A percentile compares a stretch with the other conserved stretches of the same genome.
phyloP scores from a whole-genome alignment of 2,329 filamentous ascomycete species.

The Neofusicoccum sp. region DNA sequence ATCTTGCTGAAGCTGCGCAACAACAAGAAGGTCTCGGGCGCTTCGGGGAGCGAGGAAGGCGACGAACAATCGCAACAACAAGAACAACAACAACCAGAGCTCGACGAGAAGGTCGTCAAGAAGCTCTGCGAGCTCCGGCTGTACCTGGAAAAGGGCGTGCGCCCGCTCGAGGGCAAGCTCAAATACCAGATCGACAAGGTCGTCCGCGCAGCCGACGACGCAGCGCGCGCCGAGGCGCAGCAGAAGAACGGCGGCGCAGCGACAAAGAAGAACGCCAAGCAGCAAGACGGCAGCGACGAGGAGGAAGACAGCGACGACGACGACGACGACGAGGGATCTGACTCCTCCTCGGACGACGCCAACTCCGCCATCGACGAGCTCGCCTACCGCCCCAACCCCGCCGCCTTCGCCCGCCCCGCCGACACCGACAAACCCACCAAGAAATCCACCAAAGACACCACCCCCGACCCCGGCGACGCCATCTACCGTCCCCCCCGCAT shows the following conservation, averaged over 20 bases:
- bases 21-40: slow-evolving; percentile 27
- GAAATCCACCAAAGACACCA: slow-evolving; percentile 30
- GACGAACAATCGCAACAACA: slow-evolving; percentile 26
- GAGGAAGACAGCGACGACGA: slow-evolving; percentile 33
- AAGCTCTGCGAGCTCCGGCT: slow-evolving; percentile 90
- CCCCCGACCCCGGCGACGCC: slow-evolving; percentile 52
- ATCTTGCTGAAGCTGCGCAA: slow-evolving; percentile 77
- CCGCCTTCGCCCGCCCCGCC: slow-evolving; percentile 39
- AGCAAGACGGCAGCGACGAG: slow-evolving; percentile 36
- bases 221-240: slow-evolving; percentile 47
- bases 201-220: slow-evolving; percentile 78
- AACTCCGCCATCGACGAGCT: slow-evolving; percentile 54
- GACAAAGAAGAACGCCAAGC: slow-evolving; percentile 24
- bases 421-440: slow-evolving; percentile 25
- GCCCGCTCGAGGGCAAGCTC: slow-evolving; percentile 82
- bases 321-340: slow-evolving; percentile 41
- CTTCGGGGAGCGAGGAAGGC: slow-evolving; percentile 32
- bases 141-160: slow-evolving; percentile 88
- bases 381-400: slow-evolving; percentile 61
- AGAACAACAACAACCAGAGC: too few relatives aligned
- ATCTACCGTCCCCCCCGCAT: slow-evolving; percentile 89
- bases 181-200: slow-evolving; percentile 97
- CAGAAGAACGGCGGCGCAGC: slow-evolving; percentile 33
- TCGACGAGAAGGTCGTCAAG: slow-evolving; percentile 66
- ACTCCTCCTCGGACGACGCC: slow-evolving; percentile 38